phyloP scores from a whole-genome alignment of 208 protist species.

The Leishmania gerbilli region DNA sequence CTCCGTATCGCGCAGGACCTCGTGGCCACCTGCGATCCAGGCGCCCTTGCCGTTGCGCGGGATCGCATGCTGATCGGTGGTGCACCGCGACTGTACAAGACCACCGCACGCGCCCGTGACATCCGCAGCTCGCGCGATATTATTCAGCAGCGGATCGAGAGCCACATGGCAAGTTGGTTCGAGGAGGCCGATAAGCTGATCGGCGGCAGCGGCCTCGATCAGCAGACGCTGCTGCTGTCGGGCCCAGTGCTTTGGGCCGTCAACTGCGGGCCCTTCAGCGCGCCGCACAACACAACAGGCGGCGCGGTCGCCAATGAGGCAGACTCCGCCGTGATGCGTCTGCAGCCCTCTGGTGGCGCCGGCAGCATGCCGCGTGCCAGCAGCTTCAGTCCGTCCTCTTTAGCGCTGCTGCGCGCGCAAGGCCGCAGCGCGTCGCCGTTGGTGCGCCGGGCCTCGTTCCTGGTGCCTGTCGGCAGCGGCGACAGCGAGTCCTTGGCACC shows the following conservation, averaged over 20 bases:
- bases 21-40: conserved; percentile 45
- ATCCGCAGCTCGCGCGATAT: conserved; percentile 62
- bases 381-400: conserved; percentile 7
- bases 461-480: background rate
- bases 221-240: conserved; percentile 35
- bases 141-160: conserved; percentile 57
- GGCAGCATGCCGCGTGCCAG: conserved; percentile 9
- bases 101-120: conserved; percentile 47
- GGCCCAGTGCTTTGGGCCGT: conserved; percentile 51
- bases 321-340: conserved; percentile 11
- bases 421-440: conserved; percentile 3
- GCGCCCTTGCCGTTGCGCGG: conserved; percentile 49
- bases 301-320: conserved; percentile 11
- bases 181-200: conserved; percentile 48
- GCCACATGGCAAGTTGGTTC: conserved; percentile 58
- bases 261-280: conserved; percentile 21
- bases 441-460: background rate
- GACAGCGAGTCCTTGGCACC: background rate
- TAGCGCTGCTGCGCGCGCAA: background rate
- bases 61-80: conserved; percentile 63
- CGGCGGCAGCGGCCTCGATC: conserved; percentile 16
- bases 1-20: conserved; percentile 54
- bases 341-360: background rate
- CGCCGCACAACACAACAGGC: conserved; percentile 6
- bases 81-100: conserved; percentile 35